Conservation (phyloP, 495 filamentous ascomycete genomes). For the Hypoxylon crocopeplum region DNA sequence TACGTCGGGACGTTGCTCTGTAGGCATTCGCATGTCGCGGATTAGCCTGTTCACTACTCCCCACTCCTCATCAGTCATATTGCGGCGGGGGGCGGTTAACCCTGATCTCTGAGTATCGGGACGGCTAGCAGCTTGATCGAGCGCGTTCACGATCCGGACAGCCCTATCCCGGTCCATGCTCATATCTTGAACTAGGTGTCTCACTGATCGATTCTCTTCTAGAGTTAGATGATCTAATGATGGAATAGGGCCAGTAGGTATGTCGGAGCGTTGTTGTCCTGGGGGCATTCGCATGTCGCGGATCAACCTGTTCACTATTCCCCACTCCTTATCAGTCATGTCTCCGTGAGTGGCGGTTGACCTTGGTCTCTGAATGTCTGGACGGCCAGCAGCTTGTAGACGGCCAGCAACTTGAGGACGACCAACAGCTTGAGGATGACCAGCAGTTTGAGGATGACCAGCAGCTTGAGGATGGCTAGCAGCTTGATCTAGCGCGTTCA, state of each 20-base stretch:
- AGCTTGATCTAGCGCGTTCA: constrained; percentile 1
- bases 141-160: neutral
- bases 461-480: no score
- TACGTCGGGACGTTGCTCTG: no score
- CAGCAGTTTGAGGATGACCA: no score
- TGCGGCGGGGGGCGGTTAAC: no score
- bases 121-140: neutral
- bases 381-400: no score
- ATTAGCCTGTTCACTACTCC: no score
- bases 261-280: neutral
- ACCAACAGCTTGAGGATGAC: no score
- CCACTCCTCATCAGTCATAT: neutral
- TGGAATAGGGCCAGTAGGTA: neutral
- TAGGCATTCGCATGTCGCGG: no score
- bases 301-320: neutral
- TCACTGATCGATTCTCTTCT: constrained; percentile 1
- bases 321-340: neutral
- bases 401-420: no score
- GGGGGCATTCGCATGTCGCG: constrained; percentile 1
- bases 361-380: neutral
- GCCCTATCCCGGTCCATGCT: neutral
- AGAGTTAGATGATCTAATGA: constrained; percentile 3
- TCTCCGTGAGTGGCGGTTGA: no score
- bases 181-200: constrained; percentile 12
- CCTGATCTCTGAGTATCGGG: neutral